Conservation (phyloP, 2,329 filamentous ascomycete species). For the Lizonia empirigonia region DNA sequence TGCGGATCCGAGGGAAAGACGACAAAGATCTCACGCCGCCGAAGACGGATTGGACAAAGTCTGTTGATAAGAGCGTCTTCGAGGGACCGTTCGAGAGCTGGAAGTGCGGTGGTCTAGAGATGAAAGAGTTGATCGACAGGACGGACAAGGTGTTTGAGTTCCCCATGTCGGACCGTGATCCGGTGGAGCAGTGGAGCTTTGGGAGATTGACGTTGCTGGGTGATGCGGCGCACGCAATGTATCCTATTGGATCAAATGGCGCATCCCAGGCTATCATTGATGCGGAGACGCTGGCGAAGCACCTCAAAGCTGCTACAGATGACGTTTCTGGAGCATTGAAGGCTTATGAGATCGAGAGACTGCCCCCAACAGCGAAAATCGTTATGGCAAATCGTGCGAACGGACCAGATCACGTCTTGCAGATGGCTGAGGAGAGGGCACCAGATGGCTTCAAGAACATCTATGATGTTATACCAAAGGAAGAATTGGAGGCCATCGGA, state of each 20-base stretch:
- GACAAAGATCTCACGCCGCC: constrained; percentile 53
- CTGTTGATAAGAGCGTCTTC: constrained; percentile 51
- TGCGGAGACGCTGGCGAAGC: constrained; percentile 48
- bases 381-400: constrained; percentile 56
- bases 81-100: constrained; percentile 49
- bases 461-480: constrained; percentile 49
- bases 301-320: constrained; percentile 33
- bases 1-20: constrained; percentile 50
- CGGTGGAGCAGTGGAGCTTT: constrained; percentile 49
- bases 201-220: constrained; percentile 47
- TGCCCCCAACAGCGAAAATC: constrained; percentile 54
- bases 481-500: constrained; percentile 50
- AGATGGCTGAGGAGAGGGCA: constrained; percentile 53
- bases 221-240: constrained; percentile 52
- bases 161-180: constrained; percentile 55
- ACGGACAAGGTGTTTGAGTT: constrained; percentile 55
- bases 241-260: constrained; percentile 54
- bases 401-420: constrained; percentile 55
- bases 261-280: constrained; percentile 55
- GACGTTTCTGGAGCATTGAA: constrained; percentile 44
- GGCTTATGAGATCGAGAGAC: constrained; percentile 48
- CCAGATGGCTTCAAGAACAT: constrained; percentile 49
- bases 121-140: constrained; percentile 51
- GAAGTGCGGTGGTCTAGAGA: constrained; percentile 52
- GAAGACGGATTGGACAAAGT: constrained; percentile 53